Conservation (phyloP, 129 eudicot genomes). For the Ambrosia trifida region DNA sequence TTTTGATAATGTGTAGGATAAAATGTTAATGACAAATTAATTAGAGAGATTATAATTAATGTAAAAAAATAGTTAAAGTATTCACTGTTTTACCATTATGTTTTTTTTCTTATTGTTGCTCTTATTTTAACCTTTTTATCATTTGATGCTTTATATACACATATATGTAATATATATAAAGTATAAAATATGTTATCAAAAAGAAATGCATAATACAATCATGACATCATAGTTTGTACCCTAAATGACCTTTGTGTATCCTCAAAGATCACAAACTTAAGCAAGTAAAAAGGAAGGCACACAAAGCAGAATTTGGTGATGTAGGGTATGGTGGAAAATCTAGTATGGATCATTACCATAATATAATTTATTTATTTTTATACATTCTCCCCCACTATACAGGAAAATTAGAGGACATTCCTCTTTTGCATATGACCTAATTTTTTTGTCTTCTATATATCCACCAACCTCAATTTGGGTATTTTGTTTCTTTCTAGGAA, state of each 20-base stretch:
- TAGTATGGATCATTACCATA: conserved; percentile 40
- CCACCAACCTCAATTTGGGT: conserved; percentile 33
- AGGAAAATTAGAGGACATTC: conserved; percentile 33
- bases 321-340: conserved; percentile 47
- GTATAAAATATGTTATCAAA: background rate
- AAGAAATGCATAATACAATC: background rate
- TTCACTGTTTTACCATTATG: no score
- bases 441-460: conserved; percentile 30
- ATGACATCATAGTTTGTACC: conserved; percentile 37
- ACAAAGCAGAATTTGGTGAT: conserved; percentile 27
- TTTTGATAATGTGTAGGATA: no score
- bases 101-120: no score
- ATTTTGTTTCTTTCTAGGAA: conserved; percentile 1
- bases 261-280: conserved; percentile 36
- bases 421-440: conserved; percentile 38
- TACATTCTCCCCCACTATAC: conserved; percentile 30
- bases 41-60: no score
- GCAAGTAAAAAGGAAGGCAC: conserved; percentile 18
- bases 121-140: no score
- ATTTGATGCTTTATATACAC: no score
- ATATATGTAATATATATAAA: no score
- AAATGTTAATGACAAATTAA: no score
- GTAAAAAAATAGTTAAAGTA: no score
- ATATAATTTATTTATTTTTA: conserved; percentile 16
- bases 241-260: conserved; percentile 40